Evolutionary conservation across 176 grass and related monocot genomes (phyloP), one percentile per base, ranked within the genome.

Genomic region (Cenchrus americanus): DNA sequence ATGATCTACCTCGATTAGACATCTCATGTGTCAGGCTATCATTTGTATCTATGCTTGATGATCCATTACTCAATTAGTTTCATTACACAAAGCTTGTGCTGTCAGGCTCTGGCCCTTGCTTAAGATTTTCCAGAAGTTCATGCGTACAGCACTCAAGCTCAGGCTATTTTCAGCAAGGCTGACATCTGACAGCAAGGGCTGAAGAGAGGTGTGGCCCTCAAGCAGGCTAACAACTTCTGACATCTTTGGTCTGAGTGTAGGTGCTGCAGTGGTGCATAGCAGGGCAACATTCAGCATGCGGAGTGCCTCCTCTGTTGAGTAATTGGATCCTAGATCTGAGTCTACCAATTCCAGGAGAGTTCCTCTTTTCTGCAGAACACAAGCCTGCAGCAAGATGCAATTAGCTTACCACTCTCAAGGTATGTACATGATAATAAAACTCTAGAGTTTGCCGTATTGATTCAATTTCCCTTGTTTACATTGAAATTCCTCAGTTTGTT

Each of bases 201-300:
- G 89, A 42, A 95, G 69, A 14, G 89, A 64, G 15, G 87, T 73
- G 15, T 40, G 58, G 60, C 96, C 93, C 64, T 98, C 93, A 6
- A 98, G 93, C 77, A 98, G 87, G 86, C 87, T 98, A 55, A 98
- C 89, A 13, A 90, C 93, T 59, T 92, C 84, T 17, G 96, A 87
- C 89, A 95, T 98, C 61, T 82, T 88, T 62, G 91, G 96, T 89
- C 96, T 85, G n/a, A 95, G 92, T 18, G 93, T 92, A n/a, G 96
- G 96, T 32, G 96, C 88, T 14, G 96, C 87, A 22, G 91, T 92
- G 63, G 89, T 94, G 87, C 93, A 95, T n/a, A 98, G 30, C 70
- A 95, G 86, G 62, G 93, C 89, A 44, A 95, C 89, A 67, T 95
- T 93, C 46, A 95, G 72, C 91, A 94, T 92, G 51, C 93, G 50